phyloP scores from a whole-genome alignment of 2,329 filamentous ascomycete species.

The Fusarium sp. region DNA sequence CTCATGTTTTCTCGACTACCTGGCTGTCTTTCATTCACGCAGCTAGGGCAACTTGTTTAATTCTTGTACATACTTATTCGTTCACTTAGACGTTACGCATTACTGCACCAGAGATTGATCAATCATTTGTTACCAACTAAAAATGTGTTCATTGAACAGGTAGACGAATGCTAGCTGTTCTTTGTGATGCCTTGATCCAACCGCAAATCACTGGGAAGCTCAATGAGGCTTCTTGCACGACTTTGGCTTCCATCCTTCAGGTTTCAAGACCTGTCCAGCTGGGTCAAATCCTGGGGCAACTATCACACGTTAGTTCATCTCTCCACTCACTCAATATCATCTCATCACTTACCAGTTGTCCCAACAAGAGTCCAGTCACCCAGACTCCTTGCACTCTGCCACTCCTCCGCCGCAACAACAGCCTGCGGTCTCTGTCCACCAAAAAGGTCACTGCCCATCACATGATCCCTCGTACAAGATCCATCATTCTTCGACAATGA shows the following conservation, averaged over 20 bases:
- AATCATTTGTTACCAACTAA: background rate
- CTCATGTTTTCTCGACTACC: fast-evolving
- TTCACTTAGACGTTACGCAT: background rate
- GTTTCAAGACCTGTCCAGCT: conserved; percentile 5
- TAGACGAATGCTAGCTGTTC: fast-evolving
- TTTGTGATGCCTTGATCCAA: fast-evolving
- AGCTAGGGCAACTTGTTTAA: fast-evolving
- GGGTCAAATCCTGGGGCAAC: conserved; percentile 24
- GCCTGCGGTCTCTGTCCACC: conserved; percentile 20
- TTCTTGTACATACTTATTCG: background rate
- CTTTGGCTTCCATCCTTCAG: conserved; percentile 23
- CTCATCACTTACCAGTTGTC: conserved; percentile 8
- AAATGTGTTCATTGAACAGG: fast-evolving
- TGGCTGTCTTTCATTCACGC: fast-evolving
- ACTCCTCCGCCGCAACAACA: conserved; percentile 6
- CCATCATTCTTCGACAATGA: conserved; percentile 57
- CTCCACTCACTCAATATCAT: fast-evolving
- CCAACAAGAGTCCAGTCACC: conserved; percentile 30
- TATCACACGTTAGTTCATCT: background rate
- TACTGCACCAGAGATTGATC: background rate
- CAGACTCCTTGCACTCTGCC: conserved; percentile 12
- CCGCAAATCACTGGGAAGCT: too few species aligned
- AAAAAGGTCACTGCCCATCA: conserved; percentile 5
- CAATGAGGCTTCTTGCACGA: background rate
- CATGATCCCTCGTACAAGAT: conserved; percentile 21